These are phyloP conservation scores for Rhizophagus sp. DNA, from an alignment of 192 early-diverging fungal species.

Conservation along the genomic window DNA sequence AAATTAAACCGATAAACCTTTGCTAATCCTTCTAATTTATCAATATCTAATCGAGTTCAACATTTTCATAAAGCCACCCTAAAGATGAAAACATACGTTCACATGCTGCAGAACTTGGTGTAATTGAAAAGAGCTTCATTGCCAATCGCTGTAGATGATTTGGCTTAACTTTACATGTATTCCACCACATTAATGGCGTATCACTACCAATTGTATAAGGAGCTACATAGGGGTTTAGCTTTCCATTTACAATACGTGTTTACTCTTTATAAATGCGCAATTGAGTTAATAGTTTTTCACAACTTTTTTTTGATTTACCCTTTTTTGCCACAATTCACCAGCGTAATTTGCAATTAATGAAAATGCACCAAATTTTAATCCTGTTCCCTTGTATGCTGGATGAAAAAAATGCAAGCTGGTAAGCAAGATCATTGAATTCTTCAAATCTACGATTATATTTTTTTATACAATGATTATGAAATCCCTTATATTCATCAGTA, in stretches of 20 bases:
- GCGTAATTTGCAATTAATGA: background rate
- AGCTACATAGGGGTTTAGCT: background rate
- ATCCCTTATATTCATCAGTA: slow-evolving; percentile 6
- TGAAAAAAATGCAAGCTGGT: slow-evolving; percentile 4
- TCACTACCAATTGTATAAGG: too few species aligned
- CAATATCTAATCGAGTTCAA: too few species aligned
- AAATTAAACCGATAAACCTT: too few species aligned
- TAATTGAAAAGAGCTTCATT: too few species aligned
- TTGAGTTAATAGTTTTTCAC: background rate
- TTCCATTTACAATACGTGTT: background rate
- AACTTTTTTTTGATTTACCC: background rate
- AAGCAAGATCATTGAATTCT: background rate
- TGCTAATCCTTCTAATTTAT: too few species aligned
- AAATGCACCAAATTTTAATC: slow-evolving; percentile 5
- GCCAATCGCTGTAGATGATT: background rate
- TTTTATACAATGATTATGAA: background rate
- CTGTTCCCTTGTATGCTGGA: background rate
- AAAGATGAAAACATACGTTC: too few species aligned
- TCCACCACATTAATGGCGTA: too few species aligned
- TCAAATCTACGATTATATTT: background rate
- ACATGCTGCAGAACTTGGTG: too few species aligned
- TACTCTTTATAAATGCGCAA: background rate
- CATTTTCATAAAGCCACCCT: too few species aligned
- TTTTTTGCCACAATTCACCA: background rate
- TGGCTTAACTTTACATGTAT: background rate